Percentiles rank a stretch among this genome's conserved stretches.
Evolutionary conservation across 495 filamentous ascomycete genomes (phyloP).

Genomic region (Parathielavia appendiculata): DNA sequence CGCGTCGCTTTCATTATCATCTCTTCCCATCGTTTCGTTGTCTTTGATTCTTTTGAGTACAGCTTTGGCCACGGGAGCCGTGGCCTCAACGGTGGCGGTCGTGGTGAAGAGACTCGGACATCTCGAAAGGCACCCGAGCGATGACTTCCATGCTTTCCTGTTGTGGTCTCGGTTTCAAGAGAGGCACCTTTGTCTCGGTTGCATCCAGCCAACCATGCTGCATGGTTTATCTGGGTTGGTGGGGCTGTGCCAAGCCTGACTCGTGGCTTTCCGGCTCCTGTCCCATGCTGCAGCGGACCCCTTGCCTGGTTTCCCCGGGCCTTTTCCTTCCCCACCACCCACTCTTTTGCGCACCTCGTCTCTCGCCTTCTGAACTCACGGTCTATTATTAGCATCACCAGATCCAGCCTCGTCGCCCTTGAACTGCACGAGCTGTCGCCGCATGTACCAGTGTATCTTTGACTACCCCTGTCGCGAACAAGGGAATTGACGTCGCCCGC

Average conservation of each 20-base stretch:
- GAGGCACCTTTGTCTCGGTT: neutral
- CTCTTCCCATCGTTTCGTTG: no score
- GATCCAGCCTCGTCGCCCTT: conserved; percentile 31
- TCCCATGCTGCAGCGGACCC: conserved; percentile 11
- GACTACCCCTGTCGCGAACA: conserved; percentile 21
- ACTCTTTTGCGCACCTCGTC: conserved; percentile 16
- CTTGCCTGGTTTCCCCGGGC: conserved; percentile 5
- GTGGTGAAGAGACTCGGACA: no score
- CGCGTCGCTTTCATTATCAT: no score
- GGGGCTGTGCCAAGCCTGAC: conserved; percentile 20
- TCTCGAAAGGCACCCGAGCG: neutral
- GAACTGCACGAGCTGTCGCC: conserved; percentile 32
- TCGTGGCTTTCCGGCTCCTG: conserved; percentile 24
- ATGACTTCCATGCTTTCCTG: no score
- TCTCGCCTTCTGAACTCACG: conserved; percentile 26
- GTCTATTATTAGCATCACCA: conserved; percentile 36
- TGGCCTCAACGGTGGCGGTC: no score
- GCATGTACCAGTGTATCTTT: conserved; percentile 31
- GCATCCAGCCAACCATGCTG: neutral
- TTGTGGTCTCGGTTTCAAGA: no score
- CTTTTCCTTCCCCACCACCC: conserved; percentile 21
- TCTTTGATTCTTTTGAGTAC: no score
- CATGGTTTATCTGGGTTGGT: neutral
- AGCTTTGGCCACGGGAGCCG: no score
- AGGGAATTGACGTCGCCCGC: conserved; percentile 28